Base-by-base conservation (phyloP, 192 early-diverging fungal species). In the Mortierella hygrophila region DNA sequence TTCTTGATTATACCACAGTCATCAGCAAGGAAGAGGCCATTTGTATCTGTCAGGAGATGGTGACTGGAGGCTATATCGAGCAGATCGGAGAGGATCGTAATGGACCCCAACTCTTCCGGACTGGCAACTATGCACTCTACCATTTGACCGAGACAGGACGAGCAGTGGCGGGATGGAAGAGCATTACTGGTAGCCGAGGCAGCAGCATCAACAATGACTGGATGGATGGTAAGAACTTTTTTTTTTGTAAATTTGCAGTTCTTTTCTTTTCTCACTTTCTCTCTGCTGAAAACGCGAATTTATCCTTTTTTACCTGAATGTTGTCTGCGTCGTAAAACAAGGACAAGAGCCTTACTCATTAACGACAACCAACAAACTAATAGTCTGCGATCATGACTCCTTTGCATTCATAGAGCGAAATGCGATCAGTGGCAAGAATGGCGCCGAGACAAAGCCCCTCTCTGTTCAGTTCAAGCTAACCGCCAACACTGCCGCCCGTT, bases 1-100 rank as follows among this genome's bases (percentile, higher is more conserved):
- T 93, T 20, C 68, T 89, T 44, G 90, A 92, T n/a, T 88, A 91
- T 52, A 87, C 87, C 2, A 90, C 91, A 0, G 89, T 91, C 7
- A 88, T 90, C 72, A 87, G 82, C 52, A 83, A 81, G 37, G 87
- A 92, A 52, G 92, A 93, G 54, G 90, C 92, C 1, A 79, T 88
- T 52, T 40, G 79, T 15, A 86, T 92, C 29, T 81, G 87, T 9
- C 80, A 76, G 37, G 89, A 90, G 68, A 90, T 92, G 87, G 70
- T 93, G 46, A 72, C 75, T 2, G 82, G 80, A 70, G 82, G 81
- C 8, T 89, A 90, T 68, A 88, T 93, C 29, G 90, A 90, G 87
- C 80, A 82, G 75, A 78, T 82, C 26, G 78, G 79, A 20, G 79
- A 89, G 54, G 78, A 75, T 35, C 44, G 52, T 11, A 38, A 16